A percentile compares a stretch with the other conserved stretches of the same genome.
Evolutionary conservation across 257 asterid species (phyloP).

Genomic region (Solanum neorickii): DNA sequence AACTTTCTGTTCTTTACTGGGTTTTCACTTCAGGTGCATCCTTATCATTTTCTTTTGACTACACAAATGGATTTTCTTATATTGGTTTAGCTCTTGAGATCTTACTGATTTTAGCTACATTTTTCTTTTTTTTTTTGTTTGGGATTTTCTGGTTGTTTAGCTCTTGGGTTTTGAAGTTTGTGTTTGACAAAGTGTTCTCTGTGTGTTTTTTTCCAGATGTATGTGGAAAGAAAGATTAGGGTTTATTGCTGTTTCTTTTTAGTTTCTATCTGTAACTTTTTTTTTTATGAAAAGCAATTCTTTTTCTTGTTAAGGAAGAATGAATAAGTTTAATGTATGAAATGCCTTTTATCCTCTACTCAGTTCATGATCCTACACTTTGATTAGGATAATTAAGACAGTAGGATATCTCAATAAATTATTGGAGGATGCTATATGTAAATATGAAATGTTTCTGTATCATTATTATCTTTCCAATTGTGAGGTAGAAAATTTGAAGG

Average conservation of each 20-base stretch:
- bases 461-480: neutral
- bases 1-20: neutral
- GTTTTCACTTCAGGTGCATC: neutral
- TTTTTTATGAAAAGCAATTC: neutral
- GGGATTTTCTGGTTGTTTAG: neutral
- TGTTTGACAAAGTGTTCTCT: neutral
- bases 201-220: neutral
- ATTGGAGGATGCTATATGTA: slow-evolving; percentile 1
- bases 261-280: neutral
- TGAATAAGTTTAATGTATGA: neutral
- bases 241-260: neutral
- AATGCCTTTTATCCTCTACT: neutral
- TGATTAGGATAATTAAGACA: neutral
- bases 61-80: neutral
- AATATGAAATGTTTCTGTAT: neutral
- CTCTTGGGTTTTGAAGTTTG: neutral
- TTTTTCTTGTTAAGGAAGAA: neutral
- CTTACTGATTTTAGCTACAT: neutral
- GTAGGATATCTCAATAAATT: neutral
- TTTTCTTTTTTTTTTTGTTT: neutral
- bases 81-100: neutral
- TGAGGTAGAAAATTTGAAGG: neutral
- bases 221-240: neutral
- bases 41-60: neutral
- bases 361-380: neutral